phyloP scores from a whole-genome alignment of 257 asterid species.

The Ballota nigra region DNA sequence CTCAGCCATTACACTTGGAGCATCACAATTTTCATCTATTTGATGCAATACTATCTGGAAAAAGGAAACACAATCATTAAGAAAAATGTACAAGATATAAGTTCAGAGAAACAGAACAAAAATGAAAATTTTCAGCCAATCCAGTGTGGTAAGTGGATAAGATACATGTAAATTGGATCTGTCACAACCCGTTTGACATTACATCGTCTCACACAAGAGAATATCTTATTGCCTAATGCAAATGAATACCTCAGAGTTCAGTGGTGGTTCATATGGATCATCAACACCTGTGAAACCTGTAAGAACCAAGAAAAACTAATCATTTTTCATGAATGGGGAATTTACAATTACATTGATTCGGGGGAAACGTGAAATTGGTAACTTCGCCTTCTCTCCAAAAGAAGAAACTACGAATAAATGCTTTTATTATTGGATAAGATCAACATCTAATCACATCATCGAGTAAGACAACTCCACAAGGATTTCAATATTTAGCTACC shows the following conservation, averaged over 20 bases:
- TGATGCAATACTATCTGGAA: conserved; percentile 75
- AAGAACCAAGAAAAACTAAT: conserved; percentile 16
- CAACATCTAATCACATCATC: background rate
- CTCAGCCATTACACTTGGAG: conserved; percentile 76
- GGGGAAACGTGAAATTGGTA: background rate
- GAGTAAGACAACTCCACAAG: background rate
- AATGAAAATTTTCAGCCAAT: background rate
- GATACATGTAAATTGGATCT: background rate
- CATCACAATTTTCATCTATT: conserved; percentile 50
- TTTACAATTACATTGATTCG: background rate
- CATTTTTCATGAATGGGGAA: background rate
- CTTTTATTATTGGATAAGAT: background rate
- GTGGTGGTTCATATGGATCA: conserved; percentile 94
- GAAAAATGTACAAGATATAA: background rate
- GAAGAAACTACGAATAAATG: background rate
- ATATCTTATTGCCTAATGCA: conserved; percentile 4
- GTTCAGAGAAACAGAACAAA: background rate
- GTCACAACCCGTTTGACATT: background rate
- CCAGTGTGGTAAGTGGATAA: background rate
- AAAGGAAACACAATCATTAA: conserved; percentile 15
- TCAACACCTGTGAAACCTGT: conserved; percentile 97
- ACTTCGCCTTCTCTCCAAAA: background rate
- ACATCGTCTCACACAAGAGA: background rate
- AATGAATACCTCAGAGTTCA: conserved; percentile 69
- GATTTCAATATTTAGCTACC: background rate